A percentile compares a stretch with the other conserved stretches of the same genome.
These are phyloP conservation scores for Grigorovia humatica DNA, from an alignment of 805 yeast species.

Conservation along the genomic window DNA sequence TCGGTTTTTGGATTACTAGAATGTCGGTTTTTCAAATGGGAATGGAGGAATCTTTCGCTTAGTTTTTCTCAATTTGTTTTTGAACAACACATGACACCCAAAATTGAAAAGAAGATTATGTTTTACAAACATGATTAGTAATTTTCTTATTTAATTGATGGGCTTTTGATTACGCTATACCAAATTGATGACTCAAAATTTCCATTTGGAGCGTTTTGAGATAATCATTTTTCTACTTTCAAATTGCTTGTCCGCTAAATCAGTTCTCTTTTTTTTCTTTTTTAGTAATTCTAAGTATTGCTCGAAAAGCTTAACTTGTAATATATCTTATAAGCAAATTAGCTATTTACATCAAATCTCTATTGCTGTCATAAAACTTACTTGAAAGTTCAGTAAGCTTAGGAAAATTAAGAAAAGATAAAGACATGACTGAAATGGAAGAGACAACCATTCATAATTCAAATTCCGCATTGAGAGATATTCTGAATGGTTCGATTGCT, in stretches of 20 bases:
- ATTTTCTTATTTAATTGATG: too few species aligned
- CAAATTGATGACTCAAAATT: not conserved
- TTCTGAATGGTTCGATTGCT: conserved; percentile 36
- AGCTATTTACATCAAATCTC: too few species aligned
- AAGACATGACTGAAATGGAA: not conserved
- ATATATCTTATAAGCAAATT: too few species aligned
- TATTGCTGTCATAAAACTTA: too few species aligned
- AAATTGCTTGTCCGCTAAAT: not conserved
- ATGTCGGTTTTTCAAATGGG: not conserved
- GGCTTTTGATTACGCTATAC: not conserved
- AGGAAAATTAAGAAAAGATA: too few species aligned
- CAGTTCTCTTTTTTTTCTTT: not conserved
- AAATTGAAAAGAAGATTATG: not conserved
- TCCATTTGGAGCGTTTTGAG: not conserved
- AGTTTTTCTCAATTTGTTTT: too few species aligned
- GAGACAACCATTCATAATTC: conserved; percentile 3
- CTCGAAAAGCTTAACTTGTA: too few species aligned
- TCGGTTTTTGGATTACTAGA: not conserved
- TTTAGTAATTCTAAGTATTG: not conserved
- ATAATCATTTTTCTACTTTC: not conserved
- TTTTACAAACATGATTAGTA: not conserved
- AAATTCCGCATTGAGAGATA: conserved; percentile 25
- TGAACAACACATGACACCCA: too few species aligned
- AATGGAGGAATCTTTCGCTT: not conserved
- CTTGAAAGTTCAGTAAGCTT: too few species aligned